Base-by-base conservation (phyloP, 257 asterid species). In the Plantago elongata region DNA sequence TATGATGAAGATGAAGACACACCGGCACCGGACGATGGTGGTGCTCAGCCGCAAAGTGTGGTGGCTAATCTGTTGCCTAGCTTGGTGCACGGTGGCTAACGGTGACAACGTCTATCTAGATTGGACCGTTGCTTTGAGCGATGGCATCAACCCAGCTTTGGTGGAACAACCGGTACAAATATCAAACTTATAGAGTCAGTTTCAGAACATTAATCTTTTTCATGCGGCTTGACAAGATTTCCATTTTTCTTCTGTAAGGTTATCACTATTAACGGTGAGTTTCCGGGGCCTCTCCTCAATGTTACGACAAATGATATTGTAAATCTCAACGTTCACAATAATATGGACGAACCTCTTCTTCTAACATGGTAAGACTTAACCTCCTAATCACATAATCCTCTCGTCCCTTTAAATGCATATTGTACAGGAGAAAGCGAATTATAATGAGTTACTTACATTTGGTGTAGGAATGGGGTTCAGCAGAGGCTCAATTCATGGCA, bases 201-300 rank as follows among this genome's bases (percentile, higher is more conserved):
- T 27, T n/a, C 0, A 54, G 27, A 29, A 13, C 16, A 47, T 3
- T n/a, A n/a, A n/a, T n/a, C n/a, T 14, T 5, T 58, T 37, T 9
- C 22, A 8, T 67, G 14, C 3, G 15, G 43, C 42, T 3, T 18
- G 16, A 37, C 11, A 15, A 60, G 11, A 4, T 3, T 22, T 8
- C 5, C 11, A 16, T n/a, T 60, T 10, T 29, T 49, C 18, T 15
- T 38, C 5, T 38, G 3, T 14, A 9, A 57, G 95, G 91, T 89
- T 56, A 82, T 89, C 40, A 84, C 95, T 5, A 76, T 89, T 60
- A 89, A 89, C 57, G 84, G 77, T 45, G 55, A 75, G 68, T 89
- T 89, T 66, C 97, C 97, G 2, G 97, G 97, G 6, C 97, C 97
- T 58, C 75, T 84, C 5, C 58, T 89, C 16, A 89, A 86, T 22